Percentiles rank a stretch among this genome's conserved stretches.
Conservation (phyloP, 1,139 yeast genomes). For the Groenewaldozyma sp. region DNA sequence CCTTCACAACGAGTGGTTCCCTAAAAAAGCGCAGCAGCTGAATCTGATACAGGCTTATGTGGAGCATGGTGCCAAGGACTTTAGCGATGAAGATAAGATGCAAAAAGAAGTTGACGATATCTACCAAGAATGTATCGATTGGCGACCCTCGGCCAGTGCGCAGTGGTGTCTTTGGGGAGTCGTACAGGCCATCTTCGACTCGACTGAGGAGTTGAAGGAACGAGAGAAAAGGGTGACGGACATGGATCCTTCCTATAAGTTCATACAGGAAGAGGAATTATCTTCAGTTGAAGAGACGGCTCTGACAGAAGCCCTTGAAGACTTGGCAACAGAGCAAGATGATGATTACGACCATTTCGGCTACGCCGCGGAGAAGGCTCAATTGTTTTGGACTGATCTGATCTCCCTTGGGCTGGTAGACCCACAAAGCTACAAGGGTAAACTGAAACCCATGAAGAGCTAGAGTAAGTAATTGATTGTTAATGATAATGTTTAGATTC, state of each 20-base stretch:
- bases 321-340: conserved; percentile 35
- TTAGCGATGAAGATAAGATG: conserved; percentile 30
- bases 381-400: conserved; percentile 67
- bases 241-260: conserved; percentile 18
- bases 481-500: neutral
- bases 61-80: conserved; percentile 31
- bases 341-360: conserved; percentile 74
- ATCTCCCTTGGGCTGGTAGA: conserved; percentile 48
- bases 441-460: conserved; percentile 13
- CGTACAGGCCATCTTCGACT: conserved; percentile 43
- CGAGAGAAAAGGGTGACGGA: conserved; percentile 21
- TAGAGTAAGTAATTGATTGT: neutral
- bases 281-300: conserved; percentile 12
- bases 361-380: conserved; percentile 68
- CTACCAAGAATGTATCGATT: conserved; percentile 55
- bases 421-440: conserved; percentile 20
- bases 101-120: conserved; percentile 50
- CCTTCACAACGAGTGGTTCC: conserved; percentile 50
- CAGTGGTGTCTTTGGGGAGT: conserved; percentile 93
- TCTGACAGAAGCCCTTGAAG: conserved; percentile 21
- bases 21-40: conserved; percentile 55
- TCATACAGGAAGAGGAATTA: conserved; percentile 1
- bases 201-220: conserved; percentile 16
- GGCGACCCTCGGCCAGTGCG: conserved; percentile 76
- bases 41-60: conserved; percentile 70